phyloP scores from a whole-genome alignment of 73 alveolate genomes.

The Effrenium voratum region DNA sequence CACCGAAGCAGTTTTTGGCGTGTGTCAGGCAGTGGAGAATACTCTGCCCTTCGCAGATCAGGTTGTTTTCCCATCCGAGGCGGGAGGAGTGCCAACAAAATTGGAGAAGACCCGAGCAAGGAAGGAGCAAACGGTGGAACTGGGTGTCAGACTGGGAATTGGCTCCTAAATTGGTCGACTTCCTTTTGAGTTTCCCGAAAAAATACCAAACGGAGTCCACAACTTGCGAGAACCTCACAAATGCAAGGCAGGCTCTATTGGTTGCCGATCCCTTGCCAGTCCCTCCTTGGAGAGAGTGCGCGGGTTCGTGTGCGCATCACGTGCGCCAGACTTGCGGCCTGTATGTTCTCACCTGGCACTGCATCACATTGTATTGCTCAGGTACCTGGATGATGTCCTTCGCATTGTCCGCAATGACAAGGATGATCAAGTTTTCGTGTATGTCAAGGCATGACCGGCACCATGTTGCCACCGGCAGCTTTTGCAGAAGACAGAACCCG shows the following conservation, averaged over 20 bases:
- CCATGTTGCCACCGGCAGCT: too few relatives aligned
- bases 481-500: too few relatives aligned
- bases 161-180: too few relatives aligned
- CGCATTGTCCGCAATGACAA: conserved; percentile 75
- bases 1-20: too few relatives aligned
- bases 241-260: too few relatives aligned
- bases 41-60: conserved; percentile 79
- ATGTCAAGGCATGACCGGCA: conserved; percentile 47
- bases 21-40: conserved; percentile 87
- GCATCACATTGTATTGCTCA: not conserved
- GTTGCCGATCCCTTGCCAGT: conserved; percentile 52
- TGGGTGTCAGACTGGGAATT: too few relatives aligned
- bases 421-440: conserved; percentile 83
- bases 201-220: too few relatives aligned
- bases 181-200: too few relatives aligned
- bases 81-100: not conserved
- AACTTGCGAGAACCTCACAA: too few relatives aligned
- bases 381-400: conserved; percentile 84
- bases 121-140: too few relatives aligned
- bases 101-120: too few relatives aligned
- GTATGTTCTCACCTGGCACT: not conserved
- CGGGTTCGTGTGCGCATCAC: conserved; percentile 72
- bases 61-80: conserved; percentile 84
- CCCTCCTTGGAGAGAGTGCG: conserved; percentile 87
- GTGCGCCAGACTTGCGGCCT: not conserved